phyloP scores from a whole-genome alignment of 2,329 filamentous ascomycete genomes.

The Didymosphaeria variabile region DNA sequence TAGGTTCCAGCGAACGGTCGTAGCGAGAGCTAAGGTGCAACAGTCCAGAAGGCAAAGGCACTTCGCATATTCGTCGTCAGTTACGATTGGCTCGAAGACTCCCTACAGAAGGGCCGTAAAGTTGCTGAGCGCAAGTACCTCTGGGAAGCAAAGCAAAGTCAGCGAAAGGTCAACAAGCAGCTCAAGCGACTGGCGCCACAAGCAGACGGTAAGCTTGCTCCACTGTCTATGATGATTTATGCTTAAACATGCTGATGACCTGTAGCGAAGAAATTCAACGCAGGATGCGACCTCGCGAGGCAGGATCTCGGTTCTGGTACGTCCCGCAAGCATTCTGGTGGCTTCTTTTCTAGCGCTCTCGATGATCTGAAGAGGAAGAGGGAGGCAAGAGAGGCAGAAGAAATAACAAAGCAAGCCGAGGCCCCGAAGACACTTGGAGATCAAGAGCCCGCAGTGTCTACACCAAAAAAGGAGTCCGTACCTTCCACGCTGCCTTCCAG shows the following conservation, averaged over 20 bases:
- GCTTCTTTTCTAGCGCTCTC: constrained; percentile 39
- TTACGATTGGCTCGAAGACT: constrained; percentile 60
- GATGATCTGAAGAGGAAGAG: constrained; percentile 33
- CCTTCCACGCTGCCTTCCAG: not conserved
- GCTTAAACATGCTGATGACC: constrained; percentile 10
- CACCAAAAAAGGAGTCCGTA: not conserved
- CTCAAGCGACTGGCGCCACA: not conserved
- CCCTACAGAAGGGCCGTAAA: constrained; percentile 49
- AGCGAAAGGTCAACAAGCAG: constrained; percentile 32
- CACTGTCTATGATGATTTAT: not conserved
- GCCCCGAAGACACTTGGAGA: constrained; percentile 6
- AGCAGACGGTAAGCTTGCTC: constrained; percentile 34
- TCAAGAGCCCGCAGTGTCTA: not conserved
- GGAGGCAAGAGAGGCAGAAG: constrained; percentile 30
- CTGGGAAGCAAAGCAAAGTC: constrained; percentile 36
- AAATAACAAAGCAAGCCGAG: constrained; percentile 20
- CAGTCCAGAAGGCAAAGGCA: constrained; percentile 33
- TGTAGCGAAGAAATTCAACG: constrained; percentile 39
- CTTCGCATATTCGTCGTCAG: constrained; percentile 48
- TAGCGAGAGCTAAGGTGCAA: constrained; percentile 3
- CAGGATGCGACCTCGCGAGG: constrained; percentile 40
- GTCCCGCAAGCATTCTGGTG: constrained; percentile 32
- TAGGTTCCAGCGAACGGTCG: not conserved
- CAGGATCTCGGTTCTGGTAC: constrained; percentile 50
- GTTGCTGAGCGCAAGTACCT: constrained; percentile 46